Conservation (phyloP, 2,329 filamentous ascomycete genomes). For the Lecanosticta acicola region DNA sequence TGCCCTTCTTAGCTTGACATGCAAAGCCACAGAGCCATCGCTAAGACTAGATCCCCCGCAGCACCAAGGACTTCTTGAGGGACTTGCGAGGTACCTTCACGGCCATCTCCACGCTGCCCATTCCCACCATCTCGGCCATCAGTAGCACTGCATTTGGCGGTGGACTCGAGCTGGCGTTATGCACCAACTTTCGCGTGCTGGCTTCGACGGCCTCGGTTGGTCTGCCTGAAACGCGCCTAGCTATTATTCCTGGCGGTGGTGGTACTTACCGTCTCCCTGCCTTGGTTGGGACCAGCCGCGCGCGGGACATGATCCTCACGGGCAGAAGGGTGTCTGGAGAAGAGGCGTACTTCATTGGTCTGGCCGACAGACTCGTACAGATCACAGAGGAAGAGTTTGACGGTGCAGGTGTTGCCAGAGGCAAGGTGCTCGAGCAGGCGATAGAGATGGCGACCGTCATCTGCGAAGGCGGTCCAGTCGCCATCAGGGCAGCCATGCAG, state of each 20-base stretch:
- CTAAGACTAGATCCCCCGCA: constrained; percentile 35
- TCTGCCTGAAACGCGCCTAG: constrained; percentile 85
- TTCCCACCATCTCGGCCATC: constrained; percentile 86
- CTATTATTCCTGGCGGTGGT: constrained; percentile 90
- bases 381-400: constrained; percentile 55
- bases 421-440: constrained; percentile 66
- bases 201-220: constrained; percentile 71
- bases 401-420: constrained; percentile 53
- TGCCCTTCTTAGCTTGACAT: not conserved
- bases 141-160: constrained; percentile 83
- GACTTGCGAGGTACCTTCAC: constrained; percentile 71
- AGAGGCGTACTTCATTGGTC: constrained; percentile 85
- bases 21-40: not conserved
- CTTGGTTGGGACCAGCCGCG: constrained; percentile 71
- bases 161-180: constrained; percentile 85
- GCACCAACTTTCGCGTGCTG: constrained; percentile 84
- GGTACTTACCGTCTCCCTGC: constrained; percentile 82
- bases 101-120: constrained; percentile 65
- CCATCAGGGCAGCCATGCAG: constrained; percentile 69
- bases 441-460: constrained; percentile 77
- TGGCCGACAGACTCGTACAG: constrained; percentile 87
- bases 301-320: constrained; percentile 85
- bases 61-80: constrained; percentile 71
- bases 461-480: constrained; percentile 82
- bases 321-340: constrained; percentile 75